These are phyloP conservation scores for Bipolaris zeicola DNA, from an alignment of 2,329 filamentous ascomycete genomes.

Conservation along the genomic window DNA sequence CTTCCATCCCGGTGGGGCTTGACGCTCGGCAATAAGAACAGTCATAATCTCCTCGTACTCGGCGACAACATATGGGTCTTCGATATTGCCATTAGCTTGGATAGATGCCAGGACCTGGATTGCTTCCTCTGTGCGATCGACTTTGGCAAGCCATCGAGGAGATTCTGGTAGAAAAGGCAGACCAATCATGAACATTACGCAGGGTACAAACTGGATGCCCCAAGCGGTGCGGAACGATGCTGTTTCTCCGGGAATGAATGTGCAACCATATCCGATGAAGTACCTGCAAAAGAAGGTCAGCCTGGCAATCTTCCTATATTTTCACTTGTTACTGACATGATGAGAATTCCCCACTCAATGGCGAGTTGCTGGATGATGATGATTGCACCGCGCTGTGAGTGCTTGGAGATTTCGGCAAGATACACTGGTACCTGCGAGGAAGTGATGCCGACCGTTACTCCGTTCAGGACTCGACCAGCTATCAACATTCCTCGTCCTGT, in stretches of 20 bases:
- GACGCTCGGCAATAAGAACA: slow-evolving; percentile 74
- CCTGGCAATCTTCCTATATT: neutral
- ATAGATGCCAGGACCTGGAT: slow-evolving; percentile 50
- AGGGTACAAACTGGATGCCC: slow-evolving; percentile 48
- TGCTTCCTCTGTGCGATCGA: slow-evolving; percentile 54
- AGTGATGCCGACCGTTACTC: slow-evolving; percentile 74
- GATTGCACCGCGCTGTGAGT: slow-evolving; percentile 64
- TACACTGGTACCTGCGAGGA: slow-evolving; percentile 73
- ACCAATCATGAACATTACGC: slow-evolving; percentile 51
- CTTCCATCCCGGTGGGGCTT: slow-evolving; percentile 70
- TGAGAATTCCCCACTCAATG: slow-evolving; percentile 67
- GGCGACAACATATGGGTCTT: slow-evolving; percentile 67
- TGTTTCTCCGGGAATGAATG: slow-evolving; percentile 36
- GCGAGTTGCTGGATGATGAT: slow-evolving; percentile 76
- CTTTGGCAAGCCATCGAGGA: slow-evolving; percentile 53
- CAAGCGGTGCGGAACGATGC: slow-evolving; percentile 45
- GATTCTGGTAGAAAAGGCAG: slow-evolving; percentile 58
- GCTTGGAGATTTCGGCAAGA: slow-evolving; percentile 69
- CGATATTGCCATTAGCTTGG: slow-evolving; percentile 63
- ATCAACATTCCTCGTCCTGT: slow-evolving; percentile 74
- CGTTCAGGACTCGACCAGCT: slow-evolving; percentile 72
- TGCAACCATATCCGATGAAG: slow-evolving; percentile 45
- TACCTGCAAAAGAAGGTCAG: slow-evolving; percentile 40
- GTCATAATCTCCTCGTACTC: slow-evolving; percentile 76
- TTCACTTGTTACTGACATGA: slow-evolving; percentile 31